Percentiles rank a stretch among this genome's conserved stretches.
Evolutionary conservation across 495 filamentous ascomycete species (phyloP).

Genomic region (Amorphotheca resinae): DNA sequence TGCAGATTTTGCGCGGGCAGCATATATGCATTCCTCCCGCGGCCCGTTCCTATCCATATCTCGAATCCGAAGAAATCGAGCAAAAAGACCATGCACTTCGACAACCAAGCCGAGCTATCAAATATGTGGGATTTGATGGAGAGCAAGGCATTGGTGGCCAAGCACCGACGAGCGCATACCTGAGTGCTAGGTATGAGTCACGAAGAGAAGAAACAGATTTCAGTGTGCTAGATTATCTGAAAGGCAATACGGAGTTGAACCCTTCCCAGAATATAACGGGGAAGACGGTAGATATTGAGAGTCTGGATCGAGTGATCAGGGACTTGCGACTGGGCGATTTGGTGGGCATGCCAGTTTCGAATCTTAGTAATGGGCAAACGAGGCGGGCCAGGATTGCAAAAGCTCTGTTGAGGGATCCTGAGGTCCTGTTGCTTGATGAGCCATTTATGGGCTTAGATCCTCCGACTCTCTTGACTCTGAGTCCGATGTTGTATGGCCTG

Average conservation of each 20-base stretch:
- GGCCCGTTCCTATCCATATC: constrained; percentile 64
- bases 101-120: constrained; percentile 50
- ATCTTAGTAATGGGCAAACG: constrained; percentile 87
- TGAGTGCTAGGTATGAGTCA: constrained; percentile 90
- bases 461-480: constrained; percentile 54
- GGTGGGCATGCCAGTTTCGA: constrained; percentile 67
- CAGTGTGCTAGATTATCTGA: constrained; percentile 64
- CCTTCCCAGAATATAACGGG: constrained; percentile 37
- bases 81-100: constrained; percentile 40
- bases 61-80: constrained; percentile 49
- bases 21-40: constrained; percentile 58
- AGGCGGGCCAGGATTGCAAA: constrained; percentile 77
- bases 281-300: constrained; percentile 27
- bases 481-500: constrained; percentile 51
- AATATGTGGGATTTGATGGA: constrained; percentile 71
- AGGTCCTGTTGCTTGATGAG: constrained; percentile 79
- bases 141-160: constrained; percentile 31
- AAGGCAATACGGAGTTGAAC: constrained; percentile 67
- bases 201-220: constrained; percentile 77
- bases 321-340: constrained; percentile 54
- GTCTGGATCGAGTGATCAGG: constrained; percentile 45
- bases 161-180: constrained; percentile 54
- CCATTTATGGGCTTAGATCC: constrained; percentile 97
- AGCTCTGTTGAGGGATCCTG: constrained; percentile 64
- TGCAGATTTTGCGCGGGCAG: constrained; percentile 62